Percentiles rank a stretch among this genome's conserved stretches.
Evolutionary conservation across 2,329 filamentous ascomycete species (phyloP).

Genomic region (Aspergillus brunneoviolaceus): DNA sequence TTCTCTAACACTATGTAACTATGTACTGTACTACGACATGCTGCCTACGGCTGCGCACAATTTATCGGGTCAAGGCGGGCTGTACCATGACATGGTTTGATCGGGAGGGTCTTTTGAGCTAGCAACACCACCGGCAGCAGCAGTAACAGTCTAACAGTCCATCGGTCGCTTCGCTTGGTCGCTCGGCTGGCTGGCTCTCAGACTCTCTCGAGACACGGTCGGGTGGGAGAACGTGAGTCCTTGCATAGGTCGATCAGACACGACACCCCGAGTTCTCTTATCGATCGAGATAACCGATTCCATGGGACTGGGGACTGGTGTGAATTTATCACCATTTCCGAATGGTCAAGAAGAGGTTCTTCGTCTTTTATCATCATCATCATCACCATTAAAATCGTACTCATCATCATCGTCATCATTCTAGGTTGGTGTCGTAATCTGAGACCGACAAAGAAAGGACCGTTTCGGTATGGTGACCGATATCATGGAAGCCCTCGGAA

Average conservation of each 20-base stretch:
- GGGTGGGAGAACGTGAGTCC: not conserved
- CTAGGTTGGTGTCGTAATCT: not conserved
- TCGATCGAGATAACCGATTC: conserved; percentile 4
- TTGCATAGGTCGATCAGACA: not conserved
- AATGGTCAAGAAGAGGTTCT: not conserved
- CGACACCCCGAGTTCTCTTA: not conserved
- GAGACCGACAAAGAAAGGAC: not conserved
- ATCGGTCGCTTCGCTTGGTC: not conserved
- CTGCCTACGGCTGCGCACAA: not conserved
- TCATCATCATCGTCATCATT: not conserved
- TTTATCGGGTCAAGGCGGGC: not conserved
- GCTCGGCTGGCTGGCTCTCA: not conserved
- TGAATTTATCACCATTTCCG: not conserved
- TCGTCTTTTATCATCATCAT: not conserved
- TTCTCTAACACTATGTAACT: no score
- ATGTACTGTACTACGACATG: not conserved
- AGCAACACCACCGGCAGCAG: not conserved
- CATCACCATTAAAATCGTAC: no score
- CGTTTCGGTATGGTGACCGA: conserved; percentile 5
- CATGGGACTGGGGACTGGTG: not conserved
- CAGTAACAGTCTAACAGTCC: not conserved
- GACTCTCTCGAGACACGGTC: not conserved
- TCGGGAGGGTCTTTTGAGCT: not conserved
- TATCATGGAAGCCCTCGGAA: conserved; percentile 3
- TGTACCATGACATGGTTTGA: not conserved